Conservation (phyloP, 2,329 filamentous ascomycete genomes). For the Rhinocladiella mackenziei region DNA sequence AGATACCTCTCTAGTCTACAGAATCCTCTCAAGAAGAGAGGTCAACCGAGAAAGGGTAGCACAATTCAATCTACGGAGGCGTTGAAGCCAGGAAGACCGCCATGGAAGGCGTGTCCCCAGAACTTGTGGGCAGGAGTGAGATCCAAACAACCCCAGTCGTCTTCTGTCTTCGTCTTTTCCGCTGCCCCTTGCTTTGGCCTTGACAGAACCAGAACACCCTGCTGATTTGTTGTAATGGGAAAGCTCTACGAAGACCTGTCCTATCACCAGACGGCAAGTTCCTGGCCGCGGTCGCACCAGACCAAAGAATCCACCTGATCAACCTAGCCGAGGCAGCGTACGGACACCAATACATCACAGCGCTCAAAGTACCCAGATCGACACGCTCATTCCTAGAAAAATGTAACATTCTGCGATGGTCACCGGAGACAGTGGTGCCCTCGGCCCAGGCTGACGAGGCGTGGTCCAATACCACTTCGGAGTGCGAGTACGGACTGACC, state of each 20-base stretch:
- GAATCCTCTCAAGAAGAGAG: no score
- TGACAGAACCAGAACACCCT: no score
- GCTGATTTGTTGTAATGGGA: no score
- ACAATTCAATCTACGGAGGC: no score
- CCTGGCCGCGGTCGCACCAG: constrained; percentile 16
- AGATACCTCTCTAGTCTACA: no score
- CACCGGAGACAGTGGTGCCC: constrained; percentile 13
- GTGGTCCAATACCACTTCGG: constrained; percentile 10
- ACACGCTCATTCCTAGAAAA: constrained; percentile 9
- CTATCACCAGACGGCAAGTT: constrained; percentile 21
- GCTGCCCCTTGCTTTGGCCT: no score
- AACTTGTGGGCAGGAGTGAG: no score
- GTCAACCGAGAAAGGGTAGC: no score
- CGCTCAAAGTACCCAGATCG: constrained; percentile 7
- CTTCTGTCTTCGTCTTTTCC: no score
- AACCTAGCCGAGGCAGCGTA: constrained; percentile 13
- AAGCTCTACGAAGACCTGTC: constrained; percentile 17
- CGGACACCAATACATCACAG: constrained; percentile 11
- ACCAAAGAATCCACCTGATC: constrained; percentile 19
- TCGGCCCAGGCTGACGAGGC: constrained; percentile 4
- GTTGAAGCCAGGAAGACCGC: no score
- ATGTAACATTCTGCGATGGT: constrained; percentile 22
- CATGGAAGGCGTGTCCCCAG: no score
- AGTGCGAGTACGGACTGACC: constrained; percentile 8
- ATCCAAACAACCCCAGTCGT: no score